Evolutionary conservation across 139 green algal species (phyloP), one percentile per base, ranked within the genome.

Genomic region (Coelastrella sp.): DNA sequence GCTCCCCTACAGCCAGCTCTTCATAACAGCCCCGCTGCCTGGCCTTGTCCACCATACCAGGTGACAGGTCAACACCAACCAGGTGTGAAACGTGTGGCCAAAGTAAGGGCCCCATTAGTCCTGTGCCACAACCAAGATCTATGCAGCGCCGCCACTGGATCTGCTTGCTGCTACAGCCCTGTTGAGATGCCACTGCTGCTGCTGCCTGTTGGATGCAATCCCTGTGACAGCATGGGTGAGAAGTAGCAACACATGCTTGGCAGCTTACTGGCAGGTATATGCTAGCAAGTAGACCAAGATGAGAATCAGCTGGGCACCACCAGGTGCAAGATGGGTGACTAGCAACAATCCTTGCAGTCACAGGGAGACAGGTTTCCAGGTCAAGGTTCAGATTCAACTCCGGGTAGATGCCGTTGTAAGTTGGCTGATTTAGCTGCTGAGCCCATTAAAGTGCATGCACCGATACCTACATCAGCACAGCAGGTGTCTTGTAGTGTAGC

Each of bases 101-200:
- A 35, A 94, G 84, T 74, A 92, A 81, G 0, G 91, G 89, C 1
- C 89, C 91, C 91, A 94, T 94, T 50, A 94, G 82, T 43, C 91
- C 91, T 25, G 91, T 94, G 37, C 91, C 91, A 86, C 91, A 94
- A 45, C 91, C 91, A 4, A 94, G 86, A 38, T 94, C 91, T 34
- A 92, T 79, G 78, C 82, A 90, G 34, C 78, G 77, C 25, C 51
- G 76, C 87, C 67, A 80, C 15, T 21, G 30, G 60, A 2, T 27
- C 38, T n/a, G 62, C n/a, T 25, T 27, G 60, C 48, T 64, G 67
- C 25, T 69, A 45, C 64, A 40, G 27, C 1, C 59, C 74, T 66
- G 37, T 50, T 21, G 6, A 2, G 5, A 21, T 45, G 59, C 34
- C 35, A 51, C 41, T 30, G 66, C 13, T 37, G 62, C 84, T 88